A percentile compares a stretch with the other conserved stretches of the same genome.
Conservation (phyloP, 2,329 filamentous ascomycete genomes). For the Apiospora phragmitis region DNA sequence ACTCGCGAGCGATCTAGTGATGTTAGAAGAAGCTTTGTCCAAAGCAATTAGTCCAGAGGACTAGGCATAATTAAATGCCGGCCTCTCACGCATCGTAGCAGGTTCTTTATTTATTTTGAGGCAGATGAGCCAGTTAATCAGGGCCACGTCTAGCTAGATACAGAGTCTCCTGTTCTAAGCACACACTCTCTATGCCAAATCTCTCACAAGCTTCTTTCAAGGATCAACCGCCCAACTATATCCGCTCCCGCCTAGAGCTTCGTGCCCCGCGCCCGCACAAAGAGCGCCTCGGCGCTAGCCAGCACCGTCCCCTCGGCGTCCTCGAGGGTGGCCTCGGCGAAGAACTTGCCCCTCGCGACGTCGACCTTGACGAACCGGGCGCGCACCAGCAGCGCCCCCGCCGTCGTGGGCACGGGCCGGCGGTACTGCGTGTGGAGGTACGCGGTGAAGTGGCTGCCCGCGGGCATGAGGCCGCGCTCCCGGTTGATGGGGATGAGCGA, state of each 20-base stretch:
- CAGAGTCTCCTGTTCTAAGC: neutral
- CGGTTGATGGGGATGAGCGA: constrained; percentile 46
- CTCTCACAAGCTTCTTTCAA: neutral
- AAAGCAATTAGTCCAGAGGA: neutral
- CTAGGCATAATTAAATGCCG: neutral
- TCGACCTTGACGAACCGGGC: constrained; percentile 45
- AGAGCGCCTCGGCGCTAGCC: constrained; percentile 48
- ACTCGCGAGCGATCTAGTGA: neutral
- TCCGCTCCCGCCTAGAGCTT: neutral
- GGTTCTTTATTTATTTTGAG: neutral
- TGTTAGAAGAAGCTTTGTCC: neutral
- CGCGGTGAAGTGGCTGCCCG: constrained; percentile 43
- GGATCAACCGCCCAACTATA: neutral
- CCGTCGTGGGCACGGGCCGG: constrained; percentile 51
- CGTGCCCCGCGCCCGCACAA: neutral
- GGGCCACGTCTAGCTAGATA: neutral
- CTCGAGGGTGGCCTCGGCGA: constrained; percentile 47
- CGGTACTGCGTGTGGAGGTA: constrained; percentile 58
- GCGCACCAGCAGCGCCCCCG: constrained; percentile 44
- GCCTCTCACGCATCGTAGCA: neutral
- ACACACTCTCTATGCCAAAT: neutral
- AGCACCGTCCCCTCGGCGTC: constrained; percentile 47
- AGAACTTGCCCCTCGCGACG: constrained; percentile 50
- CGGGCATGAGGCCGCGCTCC: constrained; percentile 13
- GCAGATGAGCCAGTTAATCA: neutral